phyloP scores from a whole-genome alignment of 2,329 filamentous ascomycete species.

The Gyromitra esculenta region DNA sequence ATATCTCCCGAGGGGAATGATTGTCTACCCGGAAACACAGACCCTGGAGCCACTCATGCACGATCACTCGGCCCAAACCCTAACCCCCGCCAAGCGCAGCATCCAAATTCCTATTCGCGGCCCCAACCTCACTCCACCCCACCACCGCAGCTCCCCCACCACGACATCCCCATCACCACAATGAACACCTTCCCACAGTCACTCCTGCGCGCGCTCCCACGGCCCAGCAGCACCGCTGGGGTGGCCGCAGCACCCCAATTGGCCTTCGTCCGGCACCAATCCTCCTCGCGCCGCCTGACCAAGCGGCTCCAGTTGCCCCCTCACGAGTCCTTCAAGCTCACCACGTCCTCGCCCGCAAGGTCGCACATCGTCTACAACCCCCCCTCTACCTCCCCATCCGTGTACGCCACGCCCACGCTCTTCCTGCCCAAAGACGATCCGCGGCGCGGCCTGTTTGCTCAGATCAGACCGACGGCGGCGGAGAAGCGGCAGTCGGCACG shows the following conservation, averaged over 20 bases:
- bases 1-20: not conserved
- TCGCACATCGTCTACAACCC: conserved; percentile 71
- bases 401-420: conserved; percentile 72
- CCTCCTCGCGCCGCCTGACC: conserved; percentile 65
- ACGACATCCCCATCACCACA: conserved; percentile 7
- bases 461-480: not conserved
- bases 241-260: not conserved
- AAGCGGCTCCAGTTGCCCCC: conserved; percentile 66
- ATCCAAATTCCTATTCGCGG: conserved; percentile 9
- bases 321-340: conserved; percentile 64
- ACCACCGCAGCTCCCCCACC: not conserved
- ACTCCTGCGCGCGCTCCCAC: conserved; percentile 40
- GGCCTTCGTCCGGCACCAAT: conserved; percentile 62
- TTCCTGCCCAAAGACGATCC: conserved; percentile 71
- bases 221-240: not conserved
- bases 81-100: conserved; percentile 34
- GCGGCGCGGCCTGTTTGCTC: conserved; percentile 59
- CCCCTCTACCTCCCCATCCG: conserved; percentile 70
- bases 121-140: conserved; percentile 30
- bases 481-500: conserved; percentile 38
- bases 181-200: conserved; percentile 45
- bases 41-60: not conserved
- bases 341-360: conserved; percentile 28
- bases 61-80: conserved; percentile 28
- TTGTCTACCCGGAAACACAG: not conserved